phyloP scores from a whole-genome alignment of 2,329 filamentous ascomycete species.

The Graphium sp. region DNA sequence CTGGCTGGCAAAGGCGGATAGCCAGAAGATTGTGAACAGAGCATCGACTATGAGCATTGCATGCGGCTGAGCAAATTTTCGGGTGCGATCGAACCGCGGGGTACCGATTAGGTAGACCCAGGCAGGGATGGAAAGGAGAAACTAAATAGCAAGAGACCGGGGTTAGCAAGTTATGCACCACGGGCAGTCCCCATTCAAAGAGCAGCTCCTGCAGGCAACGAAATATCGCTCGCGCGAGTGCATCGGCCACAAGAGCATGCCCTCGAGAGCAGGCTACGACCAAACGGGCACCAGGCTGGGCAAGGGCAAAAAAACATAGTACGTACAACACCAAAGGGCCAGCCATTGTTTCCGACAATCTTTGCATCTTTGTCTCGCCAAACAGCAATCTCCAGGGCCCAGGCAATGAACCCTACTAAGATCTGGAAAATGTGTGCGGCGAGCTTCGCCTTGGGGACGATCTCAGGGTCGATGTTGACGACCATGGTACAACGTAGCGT shows the following conservation, averaged over 20 bases:
- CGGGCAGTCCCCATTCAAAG: neutral
- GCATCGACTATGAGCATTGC: conserved; percentile 42
- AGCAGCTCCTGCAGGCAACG: neutral
- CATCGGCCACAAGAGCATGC: neutral
- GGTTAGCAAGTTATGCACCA: neutral
- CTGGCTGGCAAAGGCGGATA: conserved; percentile 49
- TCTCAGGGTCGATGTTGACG: conserved; percentile 3
- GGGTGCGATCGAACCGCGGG: conserved; percentile 44
- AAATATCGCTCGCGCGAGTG: neutral
- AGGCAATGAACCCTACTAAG: conserved; percentile 34
- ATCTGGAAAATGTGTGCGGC: conserved; percentile 39
- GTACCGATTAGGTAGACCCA: conserved; percentile 51
- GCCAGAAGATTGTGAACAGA: conserved; percentile 44
- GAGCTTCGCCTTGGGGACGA: conserved; percentile 36
- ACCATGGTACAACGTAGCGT: too few relatives aligned
- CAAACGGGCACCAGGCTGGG: neutral
- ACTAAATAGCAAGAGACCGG: conserved; percentile 22
- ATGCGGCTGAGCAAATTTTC: conserved; percentile 42
- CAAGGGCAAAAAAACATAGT: neutral
- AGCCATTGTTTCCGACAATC: conserved; percentile 41
- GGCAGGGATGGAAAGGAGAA: conserved; percentile 45
- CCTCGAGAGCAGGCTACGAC: neutral
- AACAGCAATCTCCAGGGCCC: conserved; percentile 41
- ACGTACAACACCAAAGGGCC: conserved; percentile 47
- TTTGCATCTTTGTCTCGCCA: conserved; percentile 29